phyloP scores from a whole-genome alignment of 352 stramenopile species.

The Phytophthora boehmeriae region DNA sequence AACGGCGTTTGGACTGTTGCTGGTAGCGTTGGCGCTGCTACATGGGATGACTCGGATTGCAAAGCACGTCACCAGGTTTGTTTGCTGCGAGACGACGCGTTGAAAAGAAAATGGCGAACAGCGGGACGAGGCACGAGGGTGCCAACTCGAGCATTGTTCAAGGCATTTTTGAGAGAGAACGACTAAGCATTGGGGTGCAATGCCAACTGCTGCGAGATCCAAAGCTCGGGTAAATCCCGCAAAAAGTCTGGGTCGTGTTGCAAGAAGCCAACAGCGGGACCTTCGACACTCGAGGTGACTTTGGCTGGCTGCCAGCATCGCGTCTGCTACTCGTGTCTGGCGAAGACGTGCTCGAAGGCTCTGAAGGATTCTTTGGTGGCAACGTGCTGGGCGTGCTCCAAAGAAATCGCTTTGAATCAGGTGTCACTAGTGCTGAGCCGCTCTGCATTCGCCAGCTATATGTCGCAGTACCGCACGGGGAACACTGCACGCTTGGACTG shows the following conservation, averaged over 20 bases:
- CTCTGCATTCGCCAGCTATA: conserved; percentile 28
- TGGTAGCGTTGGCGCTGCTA: conserved; percentile 41
- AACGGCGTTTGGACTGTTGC: conserved; percentile 32
- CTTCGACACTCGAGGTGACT: conserved; percentile 8
- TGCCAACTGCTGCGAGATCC: conserved; percentile 20
- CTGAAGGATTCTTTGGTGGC: conserved; percentile 9
- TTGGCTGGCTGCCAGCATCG: conserved; percentile 19
- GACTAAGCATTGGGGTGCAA: conserved; percentile 10
- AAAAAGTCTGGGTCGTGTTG: conserved; percentile 22
- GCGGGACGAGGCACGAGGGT: conserved; percentile 14
- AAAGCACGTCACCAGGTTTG: conserved; percentile 59
- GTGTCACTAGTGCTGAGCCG: conserved; percentile 25
- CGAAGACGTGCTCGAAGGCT: conserved; percentile 23
- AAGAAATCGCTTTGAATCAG: conserved; percentile 32
- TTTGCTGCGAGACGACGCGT: conserved; percentile 46
- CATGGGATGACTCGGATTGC: conserved; percentile 47
- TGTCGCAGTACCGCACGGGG: conserved; percentile 10
- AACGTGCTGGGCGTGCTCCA: conserved; percentile 22
- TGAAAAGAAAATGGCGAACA: conserved; percentile 22
- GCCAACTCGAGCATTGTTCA: conserved; percentile 9
- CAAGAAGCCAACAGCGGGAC: conserved; percentile 1
- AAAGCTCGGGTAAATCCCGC: conserved; percentile 3
- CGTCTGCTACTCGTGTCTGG: conserved; percentile 31
- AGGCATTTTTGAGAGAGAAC: conserved; percentile 26
- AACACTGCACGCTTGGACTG: conserved; percentile 23